phyloP scores from a whole-genome alignment of 2,329 filamentous ascomycete genomes.

The Fusarium keratoplasticum region DNA sequence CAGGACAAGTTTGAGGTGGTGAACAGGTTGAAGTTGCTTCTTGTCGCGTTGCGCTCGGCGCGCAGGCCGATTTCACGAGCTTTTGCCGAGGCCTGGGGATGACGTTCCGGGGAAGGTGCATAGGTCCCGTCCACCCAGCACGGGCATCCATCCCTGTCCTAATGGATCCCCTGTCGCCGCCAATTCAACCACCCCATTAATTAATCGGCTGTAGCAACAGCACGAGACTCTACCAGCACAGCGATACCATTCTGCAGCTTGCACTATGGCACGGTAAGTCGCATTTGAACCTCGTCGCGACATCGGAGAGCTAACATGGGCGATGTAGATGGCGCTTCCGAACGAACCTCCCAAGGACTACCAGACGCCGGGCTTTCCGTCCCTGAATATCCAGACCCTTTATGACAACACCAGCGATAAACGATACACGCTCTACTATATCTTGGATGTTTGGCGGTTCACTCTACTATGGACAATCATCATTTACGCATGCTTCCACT shows the following conservation, averaged over 20 bases:
- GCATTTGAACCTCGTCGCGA: neutral
- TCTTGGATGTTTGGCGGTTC: conserved; percentile 86
- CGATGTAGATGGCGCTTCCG: conserved; percentile 40
- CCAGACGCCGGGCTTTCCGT: conserved; percentile 78
- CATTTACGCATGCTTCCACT: conserved; percentile 79
- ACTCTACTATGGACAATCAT: conserved; percentile 89
- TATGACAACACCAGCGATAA: conserved; percentile 56
- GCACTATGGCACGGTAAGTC: conserved; percentile 41
- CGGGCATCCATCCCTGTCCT: conserved; percentile 1
- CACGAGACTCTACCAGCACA: conserved; percentile 11
- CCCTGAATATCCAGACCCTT: conserved; percentile 79
- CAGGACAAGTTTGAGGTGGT: neutral
- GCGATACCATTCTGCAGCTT: conserved; percentile 7
- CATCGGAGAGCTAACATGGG: conserved; percentile 11
- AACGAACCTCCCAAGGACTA: conserved; percentile 64
- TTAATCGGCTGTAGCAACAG: conserved; percentile 20
- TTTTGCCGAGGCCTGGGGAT: conserved; percentile 46
- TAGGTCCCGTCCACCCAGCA: neutral
- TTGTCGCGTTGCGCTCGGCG: conserved; percentile 17
- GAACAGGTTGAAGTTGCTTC: neutral
- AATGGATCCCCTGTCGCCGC: conserved; percentile 23
- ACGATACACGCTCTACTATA: conserved; percentile 74
- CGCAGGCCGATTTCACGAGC: conserved; percentile 38
- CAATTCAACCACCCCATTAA: conserved; percentile 31
- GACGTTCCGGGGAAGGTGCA: conserved; percentile 38